Conservation (phyloP, 768 basidiomycete genomes). For the Kwoniella heveanensis region DNA sequence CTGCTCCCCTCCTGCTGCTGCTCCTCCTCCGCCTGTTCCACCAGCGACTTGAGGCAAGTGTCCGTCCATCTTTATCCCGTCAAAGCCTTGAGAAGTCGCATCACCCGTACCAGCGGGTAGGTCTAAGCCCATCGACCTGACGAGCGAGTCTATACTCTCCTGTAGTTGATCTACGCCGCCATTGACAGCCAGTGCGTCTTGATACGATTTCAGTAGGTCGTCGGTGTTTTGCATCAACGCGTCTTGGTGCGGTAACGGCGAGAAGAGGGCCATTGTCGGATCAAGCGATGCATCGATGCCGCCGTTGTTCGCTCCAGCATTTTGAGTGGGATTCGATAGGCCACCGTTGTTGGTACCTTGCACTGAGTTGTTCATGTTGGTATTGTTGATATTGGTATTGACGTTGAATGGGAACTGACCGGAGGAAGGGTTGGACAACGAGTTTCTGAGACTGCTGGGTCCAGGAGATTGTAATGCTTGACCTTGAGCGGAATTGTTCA, state of each 20-base stretch:
- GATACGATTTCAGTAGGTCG: conserved; percentile 64
- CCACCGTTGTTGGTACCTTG: not conserved
- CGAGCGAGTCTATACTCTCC: conserved; percentile 69
- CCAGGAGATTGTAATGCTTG: conserved; percentile 35
- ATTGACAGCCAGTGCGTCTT: conserved; percentile 67
- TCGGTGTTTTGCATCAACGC: conserved; percentile 56
- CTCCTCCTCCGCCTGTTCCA: not conserved
- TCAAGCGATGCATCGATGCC: conserved; percentile 22
- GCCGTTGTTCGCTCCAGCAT: not conserved
- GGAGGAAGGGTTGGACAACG: not conserved
- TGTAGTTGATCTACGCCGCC: conserved; percentile 73
- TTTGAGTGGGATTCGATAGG: not conserved
- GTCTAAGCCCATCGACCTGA: conserved; percentile 71
- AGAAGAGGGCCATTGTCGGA: conserved; percentile 45
- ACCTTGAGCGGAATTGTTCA: conserved; percentile 43
- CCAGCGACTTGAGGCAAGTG: not conserved
- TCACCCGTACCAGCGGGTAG: conserved; percentile 44
- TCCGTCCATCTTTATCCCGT: not conserved
- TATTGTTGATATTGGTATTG: not conserved
- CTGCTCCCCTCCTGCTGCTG: conserved; percentile 17
- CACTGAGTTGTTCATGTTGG: not conserved
- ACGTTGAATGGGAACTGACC: not conserved
- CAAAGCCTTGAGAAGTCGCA: not conserved
- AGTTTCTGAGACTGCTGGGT: not conserved
- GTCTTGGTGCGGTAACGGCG: conserved; percentile 44